A percentile compares a stretch with the other conserved stretches of the same genome.
phyloP scores from a whole-genome alignment of 441 rosid species.

The Bocquillonia castaneifolia region DNA sequence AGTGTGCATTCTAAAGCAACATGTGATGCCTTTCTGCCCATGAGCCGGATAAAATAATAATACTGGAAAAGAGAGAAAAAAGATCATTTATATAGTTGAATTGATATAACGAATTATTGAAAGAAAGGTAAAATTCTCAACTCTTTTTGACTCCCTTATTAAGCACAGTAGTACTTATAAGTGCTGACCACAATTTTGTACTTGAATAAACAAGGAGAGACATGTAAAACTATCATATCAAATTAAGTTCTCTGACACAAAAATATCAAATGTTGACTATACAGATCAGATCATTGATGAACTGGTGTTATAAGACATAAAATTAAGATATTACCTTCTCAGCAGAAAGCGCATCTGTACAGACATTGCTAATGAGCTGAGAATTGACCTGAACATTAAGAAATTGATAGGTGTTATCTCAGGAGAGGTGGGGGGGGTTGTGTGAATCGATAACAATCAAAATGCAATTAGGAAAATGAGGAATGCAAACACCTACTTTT shows the following conservation, averaged over 20 bases:
- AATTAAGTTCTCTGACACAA: slow-evolving; percentile 3
- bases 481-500: neutral
- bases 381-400: slow-evolving; percentile 67
- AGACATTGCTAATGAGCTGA: slow-evolving; percentile 95
- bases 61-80: slow-evolving; percentile 45
- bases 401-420: neutral
- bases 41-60: slow-evolving; percentile 92
- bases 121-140: neutral
- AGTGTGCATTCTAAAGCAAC: slow-evolving; percentile 98
- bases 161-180: too few relatives aligned
- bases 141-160: neutral
- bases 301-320: neutral
- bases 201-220: neutral
- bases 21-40: slow-evolving; percentile 98
- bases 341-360: slow-evolving; percentile 98
- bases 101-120: neutral
- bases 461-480: neutral
- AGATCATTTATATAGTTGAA: slow-evolving; percentile 4
- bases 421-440: neutral
- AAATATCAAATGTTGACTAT: neutral
- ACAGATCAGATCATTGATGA: neutral
- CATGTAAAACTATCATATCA: neutral
- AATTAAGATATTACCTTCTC: slow-evolving; percentile 65
- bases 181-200: neutral
- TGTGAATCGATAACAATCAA: neutral